Conservation (phyloP, 306 rosid species). For the Abrus precatorius region DNA sequence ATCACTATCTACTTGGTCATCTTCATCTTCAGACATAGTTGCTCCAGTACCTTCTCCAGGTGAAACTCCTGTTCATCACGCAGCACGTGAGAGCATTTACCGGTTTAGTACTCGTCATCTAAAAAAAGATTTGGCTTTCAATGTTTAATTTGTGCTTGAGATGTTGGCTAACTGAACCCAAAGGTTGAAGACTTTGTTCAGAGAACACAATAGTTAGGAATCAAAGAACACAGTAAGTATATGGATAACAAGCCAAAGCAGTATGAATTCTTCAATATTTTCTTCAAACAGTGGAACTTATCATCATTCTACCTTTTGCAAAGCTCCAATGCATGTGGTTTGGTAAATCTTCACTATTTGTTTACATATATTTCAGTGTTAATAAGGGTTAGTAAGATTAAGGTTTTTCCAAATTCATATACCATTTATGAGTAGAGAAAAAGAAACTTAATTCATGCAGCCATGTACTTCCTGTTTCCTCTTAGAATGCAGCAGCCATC, state of each 20-base stretch:
- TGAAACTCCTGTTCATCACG: constrained; percentile 75
- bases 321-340: constrained; percentile 16
- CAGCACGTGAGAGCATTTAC: constrained; percentile 38
- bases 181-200: not conserved
- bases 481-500: not conserved
- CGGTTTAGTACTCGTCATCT: constrained; percentile 13
- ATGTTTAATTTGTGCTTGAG: constrained; percentile 5
- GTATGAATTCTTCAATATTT: constrained; percentile 6
- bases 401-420: not conserved
- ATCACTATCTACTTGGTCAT: constrained; percentile 83
- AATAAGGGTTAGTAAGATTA: not conserved
- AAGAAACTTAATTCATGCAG: not conserved
- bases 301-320: constrained; percentile 3
- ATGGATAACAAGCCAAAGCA: constrained; percentile 22
- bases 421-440: not conserved
- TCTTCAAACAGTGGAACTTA: not conserved
- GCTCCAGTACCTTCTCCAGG: constrained; percentile 97
- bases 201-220: not conserved
- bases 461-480: not conserved
- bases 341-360: not conserved
- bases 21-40: constrained; percentile 96
- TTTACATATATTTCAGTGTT: not conserved
- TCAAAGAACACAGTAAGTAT: constrained; percentile 8
- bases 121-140: constrained; percentile 11
- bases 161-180: not conserved